Evolutionary conservation across 1,284 basidiomycete species (phyloP), one percentile per base, ranked within the genome.

Genomic region (Volvariella volvacea): DNA sequence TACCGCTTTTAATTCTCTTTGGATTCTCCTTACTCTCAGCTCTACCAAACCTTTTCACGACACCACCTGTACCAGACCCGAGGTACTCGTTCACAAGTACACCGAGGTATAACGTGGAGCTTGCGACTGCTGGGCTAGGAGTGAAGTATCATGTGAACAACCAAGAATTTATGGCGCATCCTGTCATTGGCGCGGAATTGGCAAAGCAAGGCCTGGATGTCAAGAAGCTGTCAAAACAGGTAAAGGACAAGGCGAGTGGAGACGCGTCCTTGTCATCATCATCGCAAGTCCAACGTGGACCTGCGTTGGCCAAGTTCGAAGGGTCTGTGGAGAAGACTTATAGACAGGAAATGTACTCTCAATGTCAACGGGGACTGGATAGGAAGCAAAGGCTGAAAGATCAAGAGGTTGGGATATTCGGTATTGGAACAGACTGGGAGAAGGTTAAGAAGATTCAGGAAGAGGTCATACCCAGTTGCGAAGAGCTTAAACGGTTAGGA

Each of bases 71-170:
- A 4, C 87, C 90, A 1, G 89, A 96, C 53, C 94, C 94, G 3
- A 66, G 70, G 3, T 98, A 85, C 65, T 73, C 84, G 0, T 98
- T 93, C 67, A 59, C 73, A 9, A 66, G 71, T 0, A 73, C 78
- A 0, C 43, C 73, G 9, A 73, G 76, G 39, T 87, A 78, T 56
- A 78, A 78, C 53, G 60, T 75, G 19, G 76, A 80, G 58, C 76
- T 88, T 48, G 68, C 77, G 44, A 95, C 92, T 19, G 65, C 67
- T 32, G 72, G 74, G 16, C 66, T 89, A 48, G 78, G 80, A 36
- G 71, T 97, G 38, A 77, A 77, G 16, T 98, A 99, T 67, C 92
- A 82, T 55, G 92, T 99, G 57, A 89, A 95, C 60, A 70, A 75
- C 3, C 66, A 68, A 7, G 87, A 95, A 58, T 93, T 93, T 63